Conservation (phyloP, 495 filamentous ascomycete species). For the Annulohypoxylon nitens region DNA sequence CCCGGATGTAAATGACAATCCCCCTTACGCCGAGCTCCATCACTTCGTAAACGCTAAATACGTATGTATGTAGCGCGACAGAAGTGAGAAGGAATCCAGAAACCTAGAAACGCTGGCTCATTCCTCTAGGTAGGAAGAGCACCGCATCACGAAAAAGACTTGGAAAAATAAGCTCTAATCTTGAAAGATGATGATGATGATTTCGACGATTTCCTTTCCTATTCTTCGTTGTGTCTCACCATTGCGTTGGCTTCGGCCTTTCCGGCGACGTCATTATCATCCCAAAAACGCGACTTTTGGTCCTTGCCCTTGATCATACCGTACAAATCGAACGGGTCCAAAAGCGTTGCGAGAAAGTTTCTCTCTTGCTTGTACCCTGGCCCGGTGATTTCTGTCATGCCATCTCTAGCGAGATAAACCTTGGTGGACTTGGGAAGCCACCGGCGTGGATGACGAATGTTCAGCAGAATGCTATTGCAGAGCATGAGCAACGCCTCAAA, state of each 20-base stretch:
- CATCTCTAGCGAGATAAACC: slow-evolving; percentile 74
- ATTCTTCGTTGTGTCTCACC: slow-evolving; percentile 2
- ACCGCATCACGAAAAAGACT: background rate
- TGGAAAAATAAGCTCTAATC: background rate
- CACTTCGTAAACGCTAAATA: slow-evolving; percentile 8
- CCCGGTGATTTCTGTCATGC: slow-evolving; percentile 73
- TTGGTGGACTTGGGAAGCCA: slow-evolving; percentile 73
- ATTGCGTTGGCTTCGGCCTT: slow-evolving; percentile 9
- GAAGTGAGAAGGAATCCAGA: slow-evolving; percentile 1
- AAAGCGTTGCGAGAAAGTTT: slow-evolving; percentile 64
- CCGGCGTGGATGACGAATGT: slow-evolving; percentile 71
- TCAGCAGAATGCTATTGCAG: slow-evolving; percentile 70
- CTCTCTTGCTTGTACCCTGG: slow-evolving; percentile 72
- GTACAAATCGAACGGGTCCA: slow-evolving; percentile 77
- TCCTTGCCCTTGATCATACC: slow-evolving; percentile 67
- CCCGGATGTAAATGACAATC: slow-evolving; percentile 6
- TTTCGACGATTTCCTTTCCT: slow-evolving; percentile 4
- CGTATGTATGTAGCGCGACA: background rate
- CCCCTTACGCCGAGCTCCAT: slow-evolving; percentile 21
- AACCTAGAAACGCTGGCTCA: background rate
- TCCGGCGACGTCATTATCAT: slow-evolving; percentile 47
- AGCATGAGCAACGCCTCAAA: slow-evolving; percentile 78
- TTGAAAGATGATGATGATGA: background rate
- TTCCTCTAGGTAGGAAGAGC: background rate
- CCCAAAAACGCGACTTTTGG: slow-evolving; percentile 69